phyloP scores from a whole-genome alignment of 2,329 filamentous ascomycete genomes.

The Cordyceps cateniannulata region DNA sequence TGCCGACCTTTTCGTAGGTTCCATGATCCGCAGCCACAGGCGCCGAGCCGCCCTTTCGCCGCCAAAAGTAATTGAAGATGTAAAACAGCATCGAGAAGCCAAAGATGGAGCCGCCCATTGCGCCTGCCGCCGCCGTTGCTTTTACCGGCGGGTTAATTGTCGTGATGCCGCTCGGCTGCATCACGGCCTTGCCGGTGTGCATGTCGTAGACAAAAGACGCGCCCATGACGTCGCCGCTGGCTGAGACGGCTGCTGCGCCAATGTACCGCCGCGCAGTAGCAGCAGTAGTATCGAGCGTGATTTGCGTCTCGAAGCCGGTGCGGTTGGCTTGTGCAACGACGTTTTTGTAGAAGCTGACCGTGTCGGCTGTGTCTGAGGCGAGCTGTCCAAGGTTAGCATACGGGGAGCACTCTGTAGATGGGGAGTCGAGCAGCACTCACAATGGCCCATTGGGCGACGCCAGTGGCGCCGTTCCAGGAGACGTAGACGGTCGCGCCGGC shows the following conservation, averaged over 20 bases:
- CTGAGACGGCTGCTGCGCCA: constrained; percentile 20
- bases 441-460: constrained; percentile 22
- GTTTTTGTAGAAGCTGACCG: constrained; percentile 19
- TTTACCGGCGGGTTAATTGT: constrained; percentile 13
- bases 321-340: constrained; percentile 19
- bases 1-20: constrained; percentile 10
- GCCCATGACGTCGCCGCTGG: constrained; percentile 20
- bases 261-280: constrained; percentile 18
- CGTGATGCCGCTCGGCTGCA: constrained; percentile 18
- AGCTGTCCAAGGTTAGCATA: constrained; percentile 19
- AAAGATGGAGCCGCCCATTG: constrained; percentile 14
- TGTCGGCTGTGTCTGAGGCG: constrained; percentile 18
- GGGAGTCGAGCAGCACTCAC: constrained; percentile 15
- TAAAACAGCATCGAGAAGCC: constrained; percentile 13
- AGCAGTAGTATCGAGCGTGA: constrained; percentile 14
- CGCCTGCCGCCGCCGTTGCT: constrained; percentile 9
- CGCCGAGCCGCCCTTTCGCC: background rate
- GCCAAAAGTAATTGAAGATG: constrained; percentile 13
- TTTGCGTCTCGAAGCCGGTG: constrained; percentile 23
- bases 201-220: constrained; percentile 23
- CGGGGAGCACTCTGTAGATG: too few relatives aligned
- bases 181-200: constrained; percentile 19
- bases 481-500: constrained; percentile 21
- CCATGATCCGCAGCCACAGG: background rate
- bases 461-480: constrained; percentile 27